Evolutionary conservation across 805 yeast genomes (phyloP).

Genomic region (Kuraishia borneana): DNA sequence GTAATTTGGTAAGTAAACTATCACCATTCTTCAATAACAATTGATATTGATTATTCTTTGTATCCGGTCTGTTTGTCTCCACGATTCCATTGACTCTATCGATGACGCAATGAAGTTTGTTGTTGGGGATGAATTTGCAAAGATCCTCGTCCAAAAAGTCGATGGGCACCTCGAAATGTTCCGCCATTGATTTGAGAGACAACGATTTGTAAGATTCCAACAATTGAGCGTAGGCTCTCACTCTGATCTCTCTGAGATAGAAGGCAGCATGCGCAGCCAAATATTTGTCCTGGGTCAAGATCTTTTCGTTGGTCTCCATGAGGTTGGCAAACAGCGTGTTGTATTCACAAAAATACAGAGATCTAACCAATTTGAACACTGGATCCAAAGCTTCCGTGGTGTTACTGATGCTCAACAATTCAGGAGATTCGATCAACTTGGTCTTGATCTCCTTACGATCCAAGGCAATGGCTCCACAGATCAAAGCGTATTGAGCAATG

Average conservation of each 20-base stretch:
- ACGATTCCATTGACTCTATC: conserved; percentile 93
- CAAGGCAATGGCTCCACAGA: conserved; percentile 78
- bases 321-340: conserved; percentile 65
- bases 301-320: conserved; percentile 64
- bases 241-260: conserved; percentile 85
- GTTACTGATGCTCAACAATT: conserved; percentile 70
- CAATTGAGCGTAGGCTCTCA: conserved; percentile 89
- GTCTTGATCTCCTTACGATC: conserved; percentile 76
- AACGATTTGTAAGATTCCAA: conserved; percentile 90
- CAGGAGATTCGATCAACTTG: conserved; percentile 89
- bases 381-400: conserved; percentile 67
- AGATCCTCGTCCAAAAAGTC: conserved; percentile 83
- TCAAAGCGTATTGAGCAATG: conserved; percentile 78
- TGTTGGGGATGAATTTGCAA: conserved; percentile 84
- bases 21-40: conserved; percentile 86
- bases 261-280: conserved; percentile 70
- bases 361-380: conserved; percentile 69
- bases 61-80: conserved; percentile 93
- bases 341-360: conserved; percentile 85
- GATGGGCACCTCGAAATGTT: conserved; percentile 79
- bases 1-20: conserved; percentile 81
- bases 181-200: conserved; percentile 87
- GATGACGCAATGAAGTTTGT: conserved; percentile 88
- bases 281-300: conserved; percentile 54
- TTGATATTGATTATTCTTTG: conserved; percentile 90